These are phyloP conservation scores for Glarea lozoyensis DNA, from an alignment of 495 filamentous ascomycete species.

Conservation along the genomic window DNA sequence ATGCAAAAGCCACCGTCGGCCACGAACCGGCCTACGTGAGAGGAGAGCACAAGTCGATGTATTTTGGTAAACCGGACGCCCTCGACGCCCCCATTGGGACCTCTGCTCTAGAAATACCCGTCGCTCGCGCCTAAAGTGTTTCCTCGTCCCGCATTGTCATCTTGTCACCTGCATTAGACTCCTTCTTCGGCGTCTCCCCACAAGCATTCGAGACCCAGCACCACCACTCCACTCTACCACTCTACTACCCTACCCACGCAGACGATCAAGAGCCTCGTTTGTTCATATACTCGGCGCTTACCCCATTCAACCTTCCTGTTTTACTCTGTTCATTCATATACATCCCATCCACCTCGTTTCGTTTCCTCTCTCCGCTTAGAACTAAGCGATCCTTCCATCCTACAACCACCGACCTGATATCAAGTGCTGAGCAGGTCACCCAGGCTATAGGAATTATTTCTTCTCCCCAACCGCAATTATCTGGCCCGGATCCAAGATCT, in stretches of 20 bases:
- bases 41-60: no score
- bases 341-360: neutral
- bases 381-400: no score
- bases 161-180: constrained; percentile 24
- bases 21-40: no score
- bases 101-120: constrained; percentile 13
- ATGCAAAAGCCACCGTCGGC: no score
- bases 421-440: neutral
- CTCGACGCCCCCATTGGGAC: constrained; percentile 4
- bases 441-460: neutral
- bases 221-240: no score
- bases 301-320: neutral
- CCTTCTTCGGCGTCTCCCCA: constrained; percentile 22
- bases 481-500: constrained; percentile 9
- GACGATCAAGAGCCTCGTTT: constrained; percentile 5
- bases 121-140: constrained; percentile 20
- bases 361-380: neutral
- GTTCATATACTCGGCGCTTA: constrained; percentile 4
- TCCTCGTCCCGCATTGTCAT: constrained; percentile 17
- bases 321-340: neutral
- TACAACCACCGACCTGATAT: neutral
- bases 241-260: no score
- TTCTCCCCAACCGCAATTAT: neutral
- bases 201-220: no score
- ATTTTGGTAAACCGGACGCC: no score